These are phyloP conservation scores for Penicillium sp. DNA, from an alignment of 2,329 filamentous ascomycete genomes.

Conservation along the genomic window DNA sequence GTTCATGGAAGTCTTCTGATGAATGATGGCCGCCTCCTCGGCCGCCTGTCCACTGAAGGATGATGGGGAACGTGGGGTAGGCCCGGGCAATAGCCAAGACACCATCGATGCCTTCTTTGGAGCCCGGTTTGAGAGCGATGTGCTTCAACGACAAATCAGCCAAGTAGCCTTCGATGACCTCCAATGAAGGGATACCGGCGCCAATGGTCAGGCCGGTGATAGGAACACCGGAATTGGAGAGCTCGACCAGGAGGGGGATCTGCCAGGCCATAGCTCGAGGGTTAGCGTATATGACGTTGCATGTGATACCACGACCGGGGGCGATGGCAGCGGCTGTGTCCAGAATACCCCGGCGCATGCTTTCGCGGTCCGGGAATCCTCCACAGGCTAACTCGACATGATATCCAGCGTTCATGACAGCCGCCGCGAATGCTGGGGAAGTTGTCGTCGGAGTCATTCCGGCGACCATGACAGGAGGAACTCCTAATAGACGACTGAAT, in stretches of 20 bases:
- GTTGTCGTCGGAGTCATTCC: constrained; percentile 6
- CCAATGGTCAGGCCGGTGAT: constrained; percentile 3
- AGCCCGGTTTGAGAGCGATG: constrained; percentile 4
- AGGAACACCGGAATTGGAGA: neutral
- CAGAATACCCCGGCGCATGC: neutral
- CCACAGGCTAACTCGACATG: constrained; percentile 3
- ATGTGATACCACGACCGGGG: constrained; percentile 2
- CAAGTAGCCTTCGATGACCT: neutral
- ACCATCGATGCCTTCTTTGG: neutral
- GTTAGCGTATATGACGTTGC: constrained; percentile 8
- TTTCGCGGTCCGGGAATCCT: constrained; percentile 1
- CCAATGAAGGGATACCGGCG: constrained; percentile 1
- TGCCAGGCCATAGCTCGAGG: constrained; percentile 4
- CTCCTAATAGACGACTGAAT: neutral
- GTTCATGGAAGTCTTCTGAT: constrained; percentile 6
- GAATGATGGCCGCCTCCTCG: constrained; percentile 6
- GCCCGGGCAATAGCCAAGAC: constrained; percentile 1
- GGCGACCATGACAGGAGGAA: constrained; percentile 4
- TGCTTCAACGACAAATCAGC: constrained; percentile 1
- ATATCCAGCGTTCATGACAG: constrained; percentile 3
- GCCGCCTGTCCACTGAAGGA: constrained; percentile 5
- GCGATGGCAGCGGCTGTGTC: neutral
- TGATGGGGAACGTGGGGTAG: neutral
- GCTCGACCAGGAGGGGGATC: neutral
- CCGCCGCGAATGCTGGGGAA: constrained; percentile 1